Conservation (phyloP, 768 basidiomycete species). For the Plicaturopsis crispa region DNA sequence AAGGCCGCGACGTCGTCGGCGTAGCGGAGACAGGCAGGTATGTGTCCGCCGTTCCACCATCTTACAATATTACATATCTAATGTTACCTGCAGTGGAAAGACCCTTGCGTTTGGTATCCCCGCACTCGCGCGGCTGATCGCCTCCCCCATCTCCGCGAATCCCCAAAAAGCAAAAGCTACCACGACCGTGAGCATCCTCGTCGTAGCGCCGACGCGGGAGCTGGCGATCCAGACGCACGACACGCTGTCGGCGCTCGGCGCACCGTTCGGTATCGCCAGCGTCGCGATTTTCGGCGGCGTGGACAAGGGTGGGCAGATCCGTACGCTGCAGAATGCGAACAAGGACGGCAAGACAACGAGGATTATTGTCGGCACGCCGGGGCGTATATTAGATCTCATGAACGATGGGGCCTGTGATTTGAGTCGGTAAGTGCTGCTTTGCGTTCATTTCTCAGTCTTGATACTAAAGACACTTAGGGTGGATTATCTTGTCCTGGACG, state of each 20-base stretch:
- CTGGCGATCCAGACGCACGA: constrained; percentile 94
- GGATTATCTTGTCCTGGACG: constrained; percentile 88
- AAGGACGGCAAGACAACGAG: constrained; percentile 47
- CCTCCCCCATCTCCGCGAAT: constrained; percentile 22
- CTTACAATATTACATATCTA: constrained; percentile 1
- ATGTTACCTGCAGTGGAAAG: constrained; percentile 63
- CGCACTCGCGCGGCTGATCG: constrained; percentile 63
- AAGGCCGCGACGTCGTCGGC: constrained; percentile 83
- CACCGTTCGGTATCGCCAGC: constrained; percentile 65
- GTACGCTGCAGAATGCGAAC: constrained; percentile 49
- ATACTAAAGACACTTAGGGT: constrained; percentile 40
- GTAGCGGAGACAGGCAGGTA: constrained; percentile 94
- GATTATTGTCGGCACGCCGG: constrained; percentile 94
- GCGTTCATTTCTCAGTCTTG: not conserved
- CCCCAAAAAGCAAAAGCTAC: constrained; percentile 22
- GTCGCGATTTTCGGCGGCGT: constrained; percentile 96
- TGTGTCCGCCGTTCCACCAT: constrained; percentile 7
- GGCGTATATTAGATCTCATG: constrained; percentile 87
- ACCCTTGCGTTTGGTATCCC: constrained; percentile 95
- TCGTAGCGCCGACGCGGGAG: constrained; percentile 93
- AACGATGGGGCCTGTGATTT: constrained; percentile 82
- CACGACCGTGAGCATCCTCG: constrained; percentile 53
- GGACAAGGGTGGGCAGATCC: constrained; percentile 76
- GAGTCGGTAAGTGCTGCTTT: constrained; percentile 48
- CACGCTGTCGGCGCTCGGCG: constrained; percentile 66